Evolutionary conservation across 495 filamentous ascomycete species (phyloP).

Genomic region (Daldinia childiae): DNA sequence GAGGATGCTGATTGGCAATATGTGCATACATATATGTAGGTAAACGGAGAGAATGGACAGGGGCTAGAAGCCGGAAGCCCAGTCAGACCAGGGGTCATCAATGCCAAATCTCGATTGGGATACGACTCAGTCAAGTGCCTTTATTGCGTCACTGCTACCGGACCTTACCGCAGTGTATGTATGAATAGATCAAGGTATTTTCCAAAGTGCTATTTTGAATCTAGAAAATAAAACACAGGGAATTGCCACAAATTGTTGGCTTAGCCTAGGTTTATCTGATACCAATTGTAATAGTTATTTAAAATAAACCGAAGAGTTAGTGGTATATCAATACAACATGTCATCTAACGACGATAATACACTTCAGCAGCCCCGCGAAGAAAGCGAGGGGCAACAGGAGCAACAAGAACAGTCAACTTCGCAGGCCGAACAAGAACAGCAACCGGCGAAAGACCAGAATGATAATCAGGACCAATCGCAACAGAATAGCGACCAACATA

Average conservation of each 20-base stretch:
- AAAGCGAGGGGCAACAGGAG: slow-evolving; percentile 19
- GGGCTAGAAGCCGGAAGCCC: slow-evolving; percentile 9
- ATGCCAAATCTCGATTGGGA: slow-evolving; percentile 17
- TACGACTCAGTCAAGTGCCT: slow-evolving; percentile 27
- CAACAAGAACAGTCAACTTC: slow-evolving; percentile 13
- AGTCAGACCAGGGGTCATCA: slow-evolving; percentile 4
- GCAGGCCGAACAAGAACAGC: slow-evolving; percentile 12
- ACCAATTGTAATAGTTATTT: not conserved
- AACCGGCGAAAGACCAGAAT: slow-evolving; percentile 20
- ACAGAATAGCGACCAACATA: slow-evolving; percentile 15
- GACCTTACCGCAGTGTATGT: slow-evolving; percentile 11
- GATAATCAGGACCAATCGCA: slow-evolving; percentile 13
- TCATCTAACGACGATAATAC: slow-evolving; percentile 35
- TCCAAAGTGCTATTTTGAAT: slow-evolving; percentile 8
- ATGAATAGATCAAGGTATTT: slow-evolving; percentile 19
- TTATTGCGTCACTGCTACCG: slow-evolving; percentile 36
- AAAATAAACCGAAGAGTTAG: not conserved
- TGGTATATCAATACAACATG: slow-evolving; percentile 15
- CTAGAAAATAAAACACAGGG: slow-evolving; percentile 32
- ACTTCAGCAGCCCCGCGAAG: slow-evolving; percentile 22
- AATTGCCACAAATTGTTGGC: not conserved
- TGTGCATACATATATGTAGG: too few relatives aligned
- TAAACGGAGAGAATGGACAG: not conserved
- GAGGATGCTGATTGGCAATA: slow-evolving; percentile 16
- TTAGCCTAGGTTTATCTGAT: not conserved